Conservation (phyloP, 352 stramenopile species). For the Phytophthora sojae region DNA sequence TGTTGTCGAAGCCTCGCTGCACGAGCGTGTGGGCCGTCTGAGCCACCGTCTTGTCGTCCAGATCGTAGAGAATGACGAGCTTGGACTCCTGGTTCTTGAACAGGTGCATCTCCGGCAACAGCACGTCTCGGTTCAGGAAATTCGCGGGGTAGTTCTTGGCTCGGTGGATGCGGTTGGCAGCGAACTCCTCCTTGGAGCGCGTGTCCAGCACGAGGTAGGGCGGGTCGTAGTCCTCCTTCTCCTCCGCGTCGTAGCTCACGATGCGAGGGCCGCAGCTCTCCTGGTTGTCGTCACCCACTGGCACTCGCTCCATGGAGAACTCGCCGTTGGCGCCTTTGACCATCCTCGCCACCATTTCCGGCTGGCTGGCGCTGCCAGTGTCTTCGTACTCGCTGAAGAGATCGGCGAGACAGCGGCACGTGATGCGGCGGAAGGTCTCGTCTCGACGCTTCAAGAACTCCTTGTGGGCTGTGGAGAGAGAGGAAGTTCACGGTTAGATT, state of each 20-base stretch:
- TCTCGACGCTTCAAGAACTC: conserved; percentile 86
- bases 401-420: conserved; percentile 68
- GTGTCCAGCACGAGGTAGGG: conserved; percentile 83
- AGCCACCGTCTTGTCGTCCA: conserved; percentile 70
- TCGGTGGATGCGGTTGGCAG: conserved; percentile 71
- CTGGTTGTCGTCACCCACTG: conserved; percentile 46
- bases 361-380: conserved; percentile 46
- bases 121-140: conserved; percentile 67
- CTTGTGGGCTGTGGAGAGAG: conserved; percentile 54
- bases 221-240: conserved; percentile 79
- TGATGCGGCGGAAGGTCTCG: conserved; percentile 82
- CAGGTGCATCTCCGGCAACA: conserved; percentile 79
- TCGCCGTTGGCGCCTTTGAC: conserved; percentile 72
- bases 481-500: neutral
- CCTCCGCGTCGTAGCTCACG: conserved; percentile 81
- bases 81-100: conserved; percentile 85
- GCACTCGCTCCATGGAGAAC: conserved; percentile 76
- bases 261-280: conserved; percentile 58
- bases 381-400: conserved; percentile 85
- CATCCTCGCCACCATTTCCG: conserved; percentile 83
- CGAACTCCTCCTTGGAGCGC: conserved; percentile 73
- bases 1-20: conserved; percentile 86
- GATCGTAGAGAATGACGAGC: conserved; percentile 82
- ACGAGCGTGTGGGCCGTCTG: conserved; percentile 76
- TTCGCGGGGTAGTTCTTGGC: conserved; percentile 69